A percentile compares a stretch with the other conserved stretches of the same genome.
Conservation (phyloP, 2,329 filamentous ascomycete genomes). For the Pseudonectria foliicola region DNA sequence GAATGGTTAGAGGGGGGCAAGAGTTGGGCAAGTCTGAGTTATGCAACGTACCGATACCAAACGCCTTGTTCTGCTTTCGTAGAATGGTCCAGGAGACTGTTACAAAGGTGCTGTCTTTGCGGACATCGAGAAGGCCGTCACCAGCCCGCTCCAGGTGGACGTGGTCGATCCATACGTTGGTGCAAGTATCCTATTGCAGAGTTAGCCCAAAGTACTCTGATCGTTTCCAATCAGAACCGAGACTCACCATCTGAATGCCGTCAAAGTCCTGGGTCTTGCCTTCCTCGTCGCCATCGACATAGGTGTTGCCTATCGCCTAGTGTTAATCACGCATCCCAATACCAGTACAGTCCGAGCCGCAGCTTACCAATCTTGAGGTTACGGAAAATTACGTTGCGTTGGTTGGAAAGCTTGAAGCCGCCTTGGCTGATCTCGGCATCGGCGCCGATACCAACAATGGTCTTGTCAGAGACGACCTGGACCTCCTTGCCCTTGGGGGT, state of each 20-base stretch:
- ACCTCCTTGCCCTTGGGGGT: slow-evolving; percentile 16
- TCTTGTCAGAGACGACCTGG: slow-evolving; percentile 16
- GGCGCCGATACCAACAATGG: slow-evolving; percentile 17
- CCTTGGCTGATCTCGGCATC: slow-evolving; percentile 17
- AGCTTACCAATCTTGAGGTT: slow-evolving; percentile 16
- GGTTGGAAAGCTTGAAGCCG: slow-evolving; percentile 14
- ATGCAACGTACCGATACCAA: slow-evolving; percentile 19
- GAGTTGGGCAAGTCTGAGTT: too few species aligned
- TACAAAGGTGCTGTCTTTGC: slow-evolving; percentile 20
- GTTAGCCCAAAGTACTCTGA: neutral
- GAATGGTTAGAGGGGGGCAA: neutral
- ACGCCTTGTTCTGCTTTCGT: slow-evolving; percentile 19
- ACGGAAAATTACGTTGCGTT: slow-evolving; percentile 17
- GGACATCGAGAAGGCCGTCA: slow-evolving; percentile 18
- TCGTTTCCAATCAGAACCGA: too few species aligned
- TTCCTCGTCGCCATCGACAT: slow-evolving; percentile 13
- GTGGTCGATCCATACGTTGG: slow-evolving; percentile 23
- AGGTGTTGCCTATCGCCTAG: slow-evolving; percentile 6
- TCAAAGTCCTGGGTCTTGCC: slow-evolving; percentile 19
- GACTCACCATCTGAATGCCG: slow-evolving; percentile 16
- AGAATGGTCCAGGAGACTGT: slow-evolving; percentile 20
- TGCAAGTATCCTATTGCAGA: slow-evolving; percentile 6
- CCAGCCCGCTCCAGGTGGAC: slow-evolving; percentile 15
- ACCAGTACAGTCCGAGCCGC: neutral
- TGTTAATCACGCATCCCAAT: neutral